Evolutionary conservation across 345 rosid species (phyloP).

Genomic region (Rhizophora apiculata): DNA sequence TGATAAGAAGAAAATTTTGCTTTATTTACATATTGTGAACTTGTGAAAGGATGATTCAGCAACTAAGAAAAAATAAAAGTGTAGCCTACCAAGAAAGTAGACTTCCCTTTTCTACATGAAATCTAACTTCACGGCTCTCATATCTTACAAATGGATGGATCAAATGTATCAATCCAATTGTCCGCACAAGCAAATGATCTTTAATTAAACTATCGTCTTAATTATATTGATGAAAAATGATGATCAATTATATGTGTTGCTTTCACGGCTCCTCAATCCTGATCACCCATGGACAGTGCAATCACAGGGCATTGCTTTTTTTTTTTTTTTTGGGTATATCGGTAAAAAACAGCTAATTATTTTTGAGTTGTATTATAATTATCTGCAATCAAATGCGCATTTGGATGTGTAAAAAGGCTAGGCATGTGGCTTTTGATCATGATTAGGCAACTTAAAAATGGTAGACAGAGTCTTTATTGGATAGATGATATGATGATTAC

Average conservation of each 20-base stretch:
- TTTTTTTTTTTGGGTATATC: too few relatives aligned
- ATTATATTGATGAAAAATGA: not conserved
- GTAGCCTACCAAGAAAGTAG: too few relatives aligned
- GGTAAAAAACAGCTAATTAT: too few relatives aligned
- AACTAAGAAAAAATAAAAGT: too few relatives aligned
- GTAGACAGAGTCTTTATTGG: not conserved
- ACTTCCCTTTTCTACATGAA: not conserved
- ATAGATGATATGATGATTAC: too few relatives aligned
- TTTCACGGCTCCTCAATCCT: conserved; percentile 7
- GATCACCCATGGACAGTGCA: not conserved
- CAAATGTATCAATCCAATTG: not conserved
- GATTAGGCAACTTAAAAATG: not conserved
- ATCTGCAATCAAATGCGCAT: not conserved
- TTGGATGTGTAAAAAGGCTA: conserved; percentile 10
- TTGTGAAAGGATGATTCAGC: too few relatives aligned
- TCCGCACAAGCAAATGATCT: not conserved
- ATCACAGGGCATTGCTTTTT: too few relatives aligned
- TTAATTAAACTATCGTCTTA: not conserved
- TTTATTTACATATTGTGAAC: too few relatives aligned
- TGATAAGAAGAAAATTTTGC: too few relatives aligned
- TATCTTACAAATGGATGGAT: not conserved
- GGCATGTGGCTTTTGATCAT: conserved; percentile 11
- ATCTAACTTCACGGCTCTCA: not conserved
- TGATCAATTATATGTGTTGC: not conserved
- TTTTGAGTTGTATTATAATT: too few relatives aligned